Evolutionary conservation across 257 asterid genomes (phyloP).

Genomic region (Misopates orontium): DNA sequence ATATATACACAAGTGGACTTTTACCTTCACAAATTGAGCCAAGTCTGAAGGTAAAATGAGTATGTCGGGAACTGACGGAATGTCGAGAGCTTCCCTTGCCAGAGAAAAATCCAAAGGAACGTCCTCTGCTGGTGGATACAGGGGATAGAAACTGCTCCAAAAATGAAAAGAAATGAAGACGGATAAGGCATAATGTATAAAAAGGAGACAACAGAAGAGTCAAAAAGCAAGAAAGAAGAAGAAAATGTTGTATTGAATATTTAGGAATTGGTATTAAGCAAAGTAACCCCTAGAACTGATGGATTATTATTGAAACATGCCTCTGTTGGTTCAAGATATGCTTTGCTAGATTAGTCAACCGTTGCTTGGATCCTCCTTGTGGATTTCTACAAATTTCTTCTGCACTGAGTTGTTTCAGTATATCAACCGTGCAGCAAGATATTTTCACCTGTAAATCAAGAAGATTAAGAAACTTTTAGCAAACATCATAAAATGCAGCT

Average conservation of each 20-base stretch:
- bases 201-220: conserved; percentile 1
- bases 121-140: conserved; percentile 92
- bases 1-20: neutral
- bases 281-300: neutral
- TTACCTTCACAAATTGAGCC: conserved; percentile 82
- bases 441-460: conserved; percentile 61
- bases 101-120: conserved; percentile 83
- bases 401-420: conserved; percentile 90
- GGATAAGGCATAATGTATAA: neutral
- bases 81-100: conserved; percentile 69
- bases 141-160: conserved; percentile 91
- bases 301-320: conserved; percentile 38
- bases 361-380: conserved; percentile 81
- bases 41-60: conserved; percentile 89
- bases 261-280: neutral
- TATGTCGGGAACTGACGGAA: conserved; percentile 73
- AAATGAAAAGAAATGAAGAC: conserved; percentile 17
- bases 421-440: conserved; percentile 85
- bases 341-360: conserved; percentile 80
- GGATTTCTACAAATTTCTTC: conserved; percentile 91
- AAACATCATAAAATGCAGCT: conserved; percentile 1
- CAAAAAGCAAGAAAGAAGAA: neutral
- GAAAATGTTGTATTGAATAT: neutral
- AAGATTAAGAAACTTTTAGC: conserved; percentile 20
- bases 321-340: conserved; percentile 80